phyloP scores from a whole-genome alignment of 495 filamentous ascomycete species.

The Tetracladium marchalianum region DNA sequence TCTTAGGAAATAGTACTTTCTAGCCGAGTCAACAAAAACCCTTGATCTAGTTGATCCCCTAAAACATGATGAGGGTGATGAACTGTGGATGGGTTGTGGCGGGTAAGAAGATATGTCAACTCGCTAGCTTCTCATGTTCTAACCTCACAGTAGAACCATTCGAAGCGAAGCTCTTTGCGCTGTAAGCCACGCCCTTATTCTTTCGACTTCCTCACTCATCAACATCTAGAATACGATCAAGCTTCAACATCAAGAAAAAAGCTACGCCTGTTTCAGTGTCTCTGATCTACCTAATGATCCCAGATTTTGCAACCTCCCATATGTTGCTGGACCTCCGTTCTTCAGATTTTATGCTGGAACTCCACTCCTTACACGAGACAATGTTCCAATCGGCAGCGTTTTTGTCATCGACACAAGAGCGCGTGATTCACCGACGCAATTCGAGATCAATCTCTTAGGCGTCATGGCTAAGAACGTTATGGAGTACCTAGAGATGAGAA shows the following conservation, averaged over 20 bases:
- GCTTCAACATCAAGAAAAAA: too few species aligned
- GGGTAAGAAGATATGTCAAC: too few species aligned
- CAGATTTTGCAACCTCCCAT: slow-evolving; percentile 27
- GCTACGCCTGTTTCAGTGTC: not conserved
- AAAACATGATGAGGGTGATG: not conserved
- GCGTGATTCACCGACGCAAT: slow-evolving; percentile 19
- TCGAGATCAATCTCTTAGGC: slow-evolving; percentile 22
- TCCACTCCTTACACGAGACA: slow-evolving; percentile 21
- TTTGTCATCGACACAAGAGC: slow-evolving; percentile 22
- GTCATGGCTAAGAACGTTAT: slow-evolving; percentile 29
- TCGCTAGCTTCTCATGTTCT: too few species aligned
- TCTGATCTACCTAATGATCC: slow-evolving; percentile 38
- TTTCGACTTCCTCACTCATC: too few species aligned
- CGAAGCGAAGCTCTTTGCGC: too few species aligned
- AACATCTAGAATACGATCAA: too few species aligned
- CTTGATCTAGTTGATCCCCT: not conserved
- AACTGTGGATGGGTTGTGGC: not conserved
- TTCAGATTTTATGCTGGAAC: slow-evolving; percentile 21
- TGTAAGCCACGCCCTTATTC: too few species aligned
- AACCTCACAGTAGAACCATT: too few species aligned
- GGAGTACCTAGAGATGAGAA: slow-evolving; percentile 27
- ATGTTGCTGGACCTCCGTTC: slow-evolving; percentile 16
- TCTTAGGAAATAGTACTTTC: not conserved
- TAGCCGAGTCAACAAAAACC: not conserved
- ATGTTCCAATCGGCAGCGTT: slow-evolving; percentile 21